These are phyloP conservation scores for Yarrowia phangngaensis DNA, from an alignment of 805 yeast species.

Conservation along the genomic window DNA sequence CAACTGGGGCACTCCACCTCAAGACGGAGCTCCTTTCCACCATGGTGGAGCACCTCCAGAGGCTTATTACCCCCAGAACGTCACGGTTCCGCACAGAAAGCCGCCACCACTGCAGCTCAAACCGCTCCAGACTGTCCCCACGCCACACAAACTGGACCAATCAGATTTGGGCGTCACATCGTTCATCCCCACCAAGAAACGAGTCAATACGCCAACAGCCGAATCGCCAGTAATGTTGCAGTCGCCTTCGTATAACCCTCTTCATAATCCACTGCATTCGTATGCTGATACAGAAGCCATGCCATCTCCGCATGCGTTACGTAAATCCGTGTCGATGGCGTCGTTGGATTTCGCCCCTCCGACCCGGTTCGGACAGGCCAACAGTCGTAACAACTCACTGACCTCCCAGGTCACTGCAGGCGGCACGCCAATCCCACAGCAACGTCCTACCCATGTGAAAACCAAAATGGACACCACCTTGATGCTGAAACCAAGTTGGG, in stretches of 20 bases:
- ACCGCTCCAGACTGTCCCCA: constrained; percentile 31
- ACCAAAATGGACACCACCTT: constrained; percentile 31
- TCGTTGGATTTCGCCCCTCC: constrained; percentile 35
- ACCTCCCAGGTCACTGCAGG: constrained; percentile 18
- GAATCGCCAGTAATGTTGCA: constrained; percentile 22
- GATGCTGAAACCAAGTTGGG: constrained; percentile 34
- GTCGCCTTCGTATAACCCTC: constrained; percentile 11
- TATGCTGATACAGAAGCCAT: constrained; percentile 27
- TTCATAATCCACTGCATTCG: constrained; percentile 22
- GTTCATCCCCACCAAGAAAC: constrained; percentile 1
- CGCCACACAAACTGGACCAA: constrained; percentile 33
- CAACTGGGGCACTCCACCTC: constrained; percentile 28
- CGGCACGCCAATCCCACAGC: constrained; percentile 10
- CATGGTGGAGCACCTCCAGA: constrained; percentile 11
- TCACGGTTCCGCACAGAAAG: background rate
- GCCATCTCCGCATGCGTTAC: constrained; percentile 33
- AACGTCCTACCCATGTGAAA: constrained; percentile 31
- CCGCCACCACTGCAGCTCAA: constrained; percentile 22
- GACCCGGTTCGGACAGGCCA: constrained; percentile 21
- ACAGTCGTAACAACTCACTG: constrained; percentile 27
- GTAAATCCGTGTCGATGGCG: constrained; percentile 31
- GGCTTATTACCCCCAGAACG: constrained; percentile 1
- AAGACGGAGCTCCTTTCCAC: background rate
- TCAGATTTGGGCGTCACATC: constrained; percentile 29
- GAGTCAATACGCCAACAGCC: constrained; percentile 13